Conservation (phyloP, 2,329 filamentous ascomycete genomes). For the Monosporascus sp. region DNA sequence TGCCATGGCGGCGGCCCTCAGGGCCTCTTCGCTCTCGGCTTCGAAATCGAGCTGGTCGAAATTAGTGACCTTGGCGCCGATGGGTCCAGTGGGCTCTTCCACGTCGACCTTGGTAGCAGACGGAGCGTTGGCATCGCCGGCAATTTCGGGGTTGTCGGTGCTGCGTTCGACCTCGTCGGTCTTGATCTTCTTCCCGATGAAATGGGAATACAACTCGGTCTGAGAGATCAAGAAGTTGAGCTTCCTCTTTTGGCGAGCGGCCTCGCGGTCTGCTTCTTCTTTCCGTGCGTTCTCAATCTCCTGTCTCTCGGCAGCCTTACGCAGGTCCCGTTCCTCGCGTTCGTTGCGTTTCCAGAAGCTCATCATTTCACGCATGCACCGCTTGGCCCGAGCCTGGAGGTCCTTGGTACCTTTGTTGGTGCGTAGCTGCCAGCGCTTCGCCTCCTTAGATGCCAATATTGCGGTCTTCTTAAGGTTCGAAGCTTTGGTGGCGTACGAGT, state of each 20-base stretch:
- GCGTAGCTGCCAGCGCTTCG: conserved; percentile 91
- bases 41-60: conserved; percentile 96
- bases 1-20: conserved; percentile 81
- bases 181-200: conserved; percentile 99
- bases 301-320: conserved; percentile 90
- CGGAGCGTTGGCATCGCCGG: conserved; percentile 44
- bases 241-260: conserved; percentile 95
- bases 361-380: conserved; percentile 99
- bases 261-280: conserved; percentile 94
- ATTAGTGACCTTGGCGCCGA: conserved; percentile 73
- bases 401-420: conserved; percentile 99
- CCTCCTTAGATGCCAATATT: conserved; percentile 93
- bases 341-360: conserved; percentile 99
- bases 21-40: conserved; percentile 78
- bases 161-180: conserved; percentile 90
- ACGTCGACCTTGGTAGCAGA: conserved; percentile 41
- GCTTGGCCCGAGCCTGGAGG: conserved; percentile 91
- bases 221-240: conserved; percentile 99
- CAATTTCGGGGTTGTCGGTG: conserved; percentile 73
- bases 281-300: conserved; percentile 95
- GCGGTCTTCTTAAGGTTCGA: conserved; percentile 98
- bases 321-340: conserved; percentile 88
- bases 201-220: conserved; percentile 97
- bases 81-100: conserved; percentile 46
- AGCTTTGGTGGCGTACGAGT: conserved; percentile 78